Evolutionary conservation across 768 basidiomycete species (phyloP).

Genomic region (Dioszegia aurantiaca): DNA sequence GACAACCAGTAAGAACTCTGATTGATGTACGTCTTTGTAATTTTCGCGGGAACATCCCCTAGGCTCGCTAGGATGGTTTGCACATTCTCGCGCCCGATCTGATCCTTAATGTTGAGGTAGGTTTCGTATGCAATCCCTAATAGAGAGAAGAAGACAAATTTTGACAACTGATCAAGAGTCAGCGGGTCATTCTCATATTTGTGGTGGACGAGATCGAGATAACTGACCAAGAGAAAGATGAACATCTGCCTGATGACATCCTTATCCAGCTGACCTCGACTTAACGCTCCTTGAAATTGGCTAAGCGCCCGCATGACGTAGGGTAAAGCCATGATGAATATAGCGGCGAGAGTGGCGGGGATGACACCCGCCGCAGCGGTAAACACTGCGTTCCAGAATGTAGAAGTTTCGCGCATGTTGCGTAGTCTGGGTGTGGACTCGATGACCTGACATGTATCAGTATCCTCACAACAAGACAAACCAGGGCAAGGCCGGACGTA

Average conservation of each 20-base stretch:
- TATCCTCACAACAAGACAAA: background rate
- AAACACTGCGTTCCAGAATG: conserved; percentile 30
- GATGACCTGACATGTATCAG: background rate
- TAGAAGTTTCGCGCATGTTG: conserved; percentile 20
- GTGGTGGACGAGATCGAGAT: background rate
- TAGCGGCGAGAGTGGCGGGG: conserved; percentile 31
- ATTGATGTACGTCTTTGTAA: conserved; percentile 44
- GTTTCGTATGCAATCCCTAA: conserved; percentile 41
- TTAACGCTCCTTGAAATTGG: conserved; percentile 37
- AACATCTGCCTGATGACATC: conserved; percentile 39
- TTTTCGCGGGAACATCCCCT: conserved; percentile 34
- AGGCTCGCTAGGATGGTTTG: conserved; percentile 27
- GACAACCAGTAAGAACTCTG: conserved; percentile 43
- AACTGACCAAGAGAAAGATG: conserved; percentile 33
- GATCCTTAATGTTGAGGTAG: conserved; percentile 23
- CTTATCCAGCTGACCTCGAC: conserved; percentile 38
- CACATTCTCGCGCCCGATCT: conserved; percentile 27
- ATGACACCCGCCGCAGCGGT: conserved; percentile 30
- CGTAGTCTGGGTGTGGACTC: conserved; percentile 11
- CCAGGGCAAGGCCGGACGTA: conserved; percentile 15
- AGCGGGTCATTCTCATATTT: background rate
- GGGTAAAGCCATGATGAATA: conserved; percentile 37
- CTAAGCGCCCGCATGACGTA: conserved; percentile 32
- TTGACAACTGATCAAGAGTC: conserved; percentile 25
- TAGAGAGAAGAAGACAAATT: conserved; percentile 42